These are phyloP conservation scores for Gliomastix tumulicola DNA, from an alignment of 2,329 filamentous ascomycete genomes.

Conservation along the genomic window DNA sequence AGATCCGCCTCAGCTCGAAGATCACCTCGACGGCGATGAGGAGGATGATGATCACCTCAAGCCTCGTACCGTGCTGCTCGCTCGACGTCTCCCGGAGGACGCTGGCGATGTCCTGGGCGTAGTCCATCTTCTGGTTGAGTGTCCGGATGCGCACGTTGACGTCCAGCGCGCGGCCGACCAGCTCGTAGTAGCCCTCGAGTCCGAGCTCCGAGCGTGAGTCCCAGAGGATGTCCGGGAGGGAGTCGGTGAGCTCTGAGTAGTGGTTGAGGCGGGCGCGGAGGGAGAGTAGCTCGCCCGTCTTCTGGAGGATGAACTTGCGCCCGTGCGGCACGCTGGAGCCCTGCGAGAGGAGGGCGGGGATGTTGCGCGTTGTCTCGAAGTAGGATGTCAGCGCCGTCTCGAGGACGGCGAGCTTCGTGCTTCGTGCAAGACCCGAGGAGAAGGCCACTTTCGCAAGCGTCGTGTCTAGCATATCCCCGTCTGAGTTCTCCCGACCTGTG, in stretches of 20 bases:
- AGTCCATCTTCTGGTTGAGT: constrained; percentile 96
- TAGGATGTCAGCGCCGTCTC: constrained; percentile 78
- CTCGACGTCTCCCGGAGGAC: constrained; percentile 83
- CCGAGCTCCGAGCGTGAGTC: constrained; percentile 83
- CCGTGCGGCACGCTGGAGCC: constrained; percentile 39
- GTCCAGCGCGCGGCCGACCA: constrained; percentile 83
- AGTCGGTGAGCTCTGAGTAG: constrained; percentile 94
- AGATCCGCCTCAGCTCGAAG: constrained; percentile 73
- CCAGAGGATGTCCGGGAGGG: constrained; percentile 94
- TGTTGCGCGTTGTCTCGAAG: constrained; percentile 77
- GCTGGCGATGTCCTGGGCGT: constrained; percentile 88
- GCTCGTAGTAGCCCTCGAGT: constrained; percentile 90
- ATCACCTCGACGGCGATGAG: constrained; percentile 89
- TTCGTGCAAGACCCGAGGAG: constrained; percentile 85
- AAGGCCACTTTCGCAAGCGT: constrained; percentile 94
- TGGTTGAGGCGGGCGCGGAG: constrained; percentile 91
- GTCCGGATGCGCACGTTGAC: constrained; percentile 86
- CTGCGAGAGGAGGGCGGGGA: constrained; percentile 69
- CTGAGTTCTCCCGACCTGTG: constrained; percentile 51
- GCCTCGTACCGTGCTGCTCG: constrained; percentile 78
- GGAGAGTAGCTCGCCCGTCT: constrained; percentile 86
- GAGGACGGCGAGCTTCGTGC: constrained; percentile 87
- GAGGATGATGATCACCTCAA: constrained; percentile 95
- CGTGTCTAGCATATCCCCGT: constrained; percentile 41
- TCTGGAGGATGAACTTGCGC: constrained; percentile 77